Evolutionary conservation across 495 filamentous ascomycete genomes (phyloP).

Genomic region (Trichocladium uniseriatum): DNA sequence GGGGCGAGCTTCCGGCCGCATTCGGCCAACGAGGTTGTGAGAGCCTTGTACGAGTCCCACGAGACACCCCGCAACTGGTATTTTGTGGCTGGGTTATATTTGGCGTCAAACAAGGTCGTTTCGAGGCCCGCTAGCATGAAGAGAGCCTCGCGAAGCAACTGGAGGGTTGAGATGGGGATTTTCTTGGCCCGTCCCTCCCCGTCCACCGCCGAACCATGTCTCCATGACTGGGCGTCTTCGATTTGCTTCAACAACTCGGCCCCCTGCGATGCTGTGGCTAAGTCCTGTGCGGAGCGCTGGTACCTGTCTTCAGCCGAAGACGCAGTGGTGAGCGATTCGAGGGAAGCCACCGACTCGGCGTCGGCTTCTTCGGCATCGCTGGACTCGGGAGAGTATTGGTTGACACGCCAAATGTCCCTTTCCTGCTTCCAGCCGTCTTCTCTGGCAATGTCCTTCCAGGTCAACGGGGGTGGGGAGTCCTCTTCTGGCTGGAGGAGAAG

Average conservation of each 20-base stretch:
- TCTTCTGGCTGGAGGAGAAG: constrained; percentile 37
- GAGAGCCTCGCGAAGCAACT: constrained; percentile 65
- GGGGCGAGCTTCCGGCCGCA: constrained; percentile 31
- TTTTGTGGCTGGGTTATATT: constrained; percentile 21
- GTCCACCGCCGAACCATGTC: constrained; percentile 24
- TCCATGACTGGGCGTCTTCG: constrained; percentile 58
- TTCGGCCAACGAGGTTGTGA: constrained; percentile 32
- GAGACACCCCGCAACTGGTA: constrained; percentile 32
- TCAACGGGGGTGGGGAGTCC: constrained; percentile 39
- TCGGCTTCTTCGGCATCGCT: constrained; percentile 43
- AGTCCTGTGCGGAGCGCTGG: constrained; percentile 29
- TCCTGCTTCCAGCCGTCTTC: constrained; percentile 63
- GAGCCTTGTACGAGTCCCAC: constrained; percentile 34
- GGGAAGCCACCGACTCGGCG: constrained; percentile 25
- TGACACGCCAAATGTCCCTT: constrained; percentile 65
- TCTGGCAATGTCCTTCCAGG: constrained; percentile 65
- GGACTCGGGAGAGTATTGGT: constrained; percentile 66
- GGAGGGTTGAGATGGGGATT: constrained; percentile 56
- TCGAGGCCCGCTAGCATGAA: constrained; percentile 78
- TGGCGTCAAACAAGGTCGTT: constrained; percentile 57
- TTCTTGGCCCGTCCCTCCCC: constrained; percentile 31
- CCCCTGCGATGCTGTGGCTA: constrained; percentile 26
- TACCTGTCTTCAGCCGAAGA: constrained; percentile 29
- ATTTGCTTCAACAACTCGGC: constrained; percentile 41
- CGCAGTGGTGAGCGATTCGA: constrained; percentile 17